These are phyloP conservation scores for Paecilomyces fulvus DNA, from an alignment of 2,329 filamentous ascomycete genomes.

Conservation along the genomic window DNA sequence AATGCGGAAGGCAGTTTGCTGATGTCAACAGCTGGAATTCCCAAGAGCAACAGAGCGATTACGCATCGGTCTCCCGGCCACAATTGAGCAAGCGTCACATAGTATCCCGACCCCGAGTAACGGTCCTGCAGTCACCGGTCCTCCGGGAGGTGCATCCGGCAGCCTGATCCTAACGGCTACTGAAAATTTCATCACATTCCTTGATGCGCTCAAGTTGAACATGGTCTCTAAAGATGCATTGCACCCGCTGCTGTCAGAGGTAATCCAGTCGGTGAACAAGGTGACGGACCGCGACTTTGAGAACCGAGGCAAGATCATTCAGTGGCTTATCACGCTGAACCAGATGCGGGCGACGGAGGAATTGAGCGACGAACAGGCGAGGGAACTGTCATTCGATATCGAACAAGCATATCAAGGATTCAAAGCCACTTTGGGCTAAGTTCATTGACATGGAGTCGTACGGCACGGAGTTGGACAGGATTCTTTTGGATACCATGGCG, in stretches of 20 bases:
- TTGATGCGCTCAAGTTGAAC: slow-evolving; percentile 88
- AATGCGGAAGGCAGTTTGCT: neutral
- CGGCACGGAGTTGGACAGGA: neutral
- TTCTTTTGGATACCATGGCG: neutral
- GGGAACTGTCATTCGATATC: slow-evolving; percentile 87
- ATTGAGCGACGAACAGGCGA: slow-evolving; percentile 73
- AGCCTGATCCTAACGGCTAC: slow-evolving; percentile 79
- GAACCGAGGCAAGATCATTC: slow-evolving; percentile 90
- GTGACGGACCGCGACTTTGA: slow-evolving; percentile 95
- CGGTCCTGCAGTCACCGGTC: slow-evolving; percentile 17
- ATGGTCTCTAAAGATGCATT: slow-evolving; percentile 90
- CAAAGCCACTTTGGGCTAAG: slow-evolving; percentile 62
- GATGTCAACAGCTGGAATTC: slow-evolving; percentile 65
- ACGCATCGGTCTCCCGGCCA: slow-evolving; percentile 85
- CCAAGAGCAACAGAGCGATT: slow-evolving; percentile 89
- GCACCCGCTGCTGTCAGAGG: slow-evolving; percentile 89
- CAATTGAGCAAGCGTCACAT: slow-evolving; percentile 53
- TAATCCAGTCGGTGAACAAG: slow-evolving; percentile 95
- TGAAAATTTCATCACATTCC: slow-evolving; percentile 96
- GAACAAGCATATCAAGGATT: slow-evolving; percentile 92
- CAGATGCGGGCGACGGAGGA: slow-evolving; percentile 97
- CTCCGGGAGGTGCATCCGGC: slow-evolving; percentile 41
- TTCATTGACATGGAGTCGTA: neutral
- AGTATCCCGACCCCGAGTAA: slow-evolving; percentile 38
- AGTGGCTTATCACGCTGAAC: slow-evolving; percentile 95